Evolutionary conservation across 1,139 yeast genomes (phyloP).

Genomic region (Wickerhamomyces sp.): DNA sequence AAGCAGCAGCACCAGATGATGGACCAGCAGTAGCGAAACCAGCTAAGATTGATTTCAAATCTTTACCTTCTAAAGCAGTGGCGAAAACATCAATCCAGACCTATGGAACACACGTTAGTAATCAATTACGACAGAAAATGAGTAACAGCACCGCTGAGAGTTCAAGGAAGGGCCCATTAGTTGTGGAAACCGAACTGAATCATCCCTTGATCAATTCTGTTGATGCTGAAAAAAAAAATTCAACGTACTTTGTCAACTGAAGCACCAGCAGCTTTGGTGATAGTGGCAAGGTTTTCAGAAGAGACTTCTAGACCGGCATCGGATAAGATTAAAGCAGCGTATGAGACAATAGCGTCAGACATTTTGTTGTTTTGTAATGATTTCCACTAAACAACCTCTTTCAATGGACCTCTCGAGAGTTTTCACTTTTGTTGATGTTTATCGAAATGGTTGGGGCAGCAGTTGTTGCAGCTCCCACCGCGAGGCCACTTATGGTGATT

Average conservation of each 20-base stretch:
- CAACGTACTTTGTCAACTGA: constrained; percentile 61
- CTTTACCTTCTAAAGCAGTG: constrained; percentile 95
- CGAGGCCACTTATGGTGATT: background rate
- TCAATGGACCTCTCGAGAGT: background rate
- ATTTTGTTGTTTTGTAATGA: constrained; percentile 25
- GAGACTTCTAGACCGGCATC: constrained; percentile 96
- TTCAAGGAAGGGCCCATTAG: background rate
- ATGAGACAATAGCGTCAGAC: constrained; percentile 50
- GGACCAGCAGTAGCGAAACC: constrained; percentile 72
- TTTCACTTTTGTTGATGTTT: background rate
- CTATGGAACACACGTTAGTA: constrained; percentile 25
- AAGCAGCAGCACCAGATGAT: constrained; percentile 54
- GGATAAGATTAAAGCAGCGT: constrained; percentile 95
- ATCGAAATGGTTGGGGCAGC: background rate
- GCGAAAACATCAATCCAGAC: constrained; percentile 96
- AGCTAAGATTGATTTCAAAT: constrained; percentile 86
- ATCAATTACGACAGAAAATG: background rate
- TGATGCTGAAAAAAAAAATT: background rate
- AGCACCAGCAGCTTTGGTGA: constrained; percentile 89
- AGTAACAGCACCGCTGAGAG: background rate
- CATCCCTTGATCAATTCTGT: background rate
- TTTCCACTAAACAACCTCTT: background rate
- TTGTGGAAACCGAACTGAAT: too few relatives aligned
- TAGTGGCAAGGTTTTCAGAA: constrained; percentile 82
- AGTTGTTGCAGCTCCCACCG: background rate